Evolutionary conservation across 768 basidiomycete species (phyloP), one percentile per base, ranked within the genome.

Genomic region (Mycena epipterygia): DNA sequence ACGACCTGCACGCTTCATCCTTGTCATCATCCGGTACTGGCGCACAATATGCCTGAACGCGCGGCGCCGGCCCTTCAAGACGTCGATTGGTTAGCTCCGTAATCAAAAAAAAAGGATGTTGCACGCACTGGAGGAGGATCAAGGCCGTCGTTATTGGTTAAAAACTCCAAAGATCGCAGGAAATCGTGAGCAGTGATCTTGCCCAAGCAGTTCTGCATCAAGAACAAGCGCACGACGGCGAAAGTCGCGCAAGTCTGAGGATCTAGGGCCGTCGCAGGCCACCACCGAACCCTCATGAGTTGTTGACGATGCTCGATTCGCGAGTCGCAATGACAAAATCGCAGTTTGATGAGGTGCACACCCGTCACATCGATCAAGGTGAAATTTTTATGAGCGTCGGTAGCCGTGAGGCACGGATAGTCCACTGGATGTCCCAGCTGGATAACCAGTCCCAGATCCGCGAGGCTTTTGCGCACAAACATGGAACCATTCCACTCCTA

Each of bases 271-370:
- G 70, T 58, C n/a, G 72, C 62, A 13, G 72, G 72, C n/a, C 19
- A 70, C 69, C 60, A 73, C 12, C 52, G 21, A 9, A 52, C 25
- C 8, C 70, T 64, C 41, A 73, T 33, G 3, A 71, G 64, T 49
- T 73, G 72, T 17, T 42, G 33, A 4, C 53, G 46, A 21, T 35
- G 14, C 39, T 52, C 41, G 9, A 39, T 16, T 16, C 16, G 37
- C 37, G 37, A 39, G 37, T 39, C 16, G 37, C 37, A 39, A 16
- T 39, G 37, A 16, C 37, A 39, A 16, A 39, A 39, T 9, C 16
- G 8, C 8, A 39, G 9, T 8, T 39, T 39, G 16, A 39, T 16
- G 37, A 39, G 37, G 37, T 39, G 37, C 8, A 39, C 37, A 39
- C 37, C 37, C 9, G 37, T 9, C 8, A 16, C 16, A 16, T 39